Base-by-base conservation (phyloP, 371 early-diverging fungal genomes). In the Thermomucor indicae-seudaticae region DNA sequence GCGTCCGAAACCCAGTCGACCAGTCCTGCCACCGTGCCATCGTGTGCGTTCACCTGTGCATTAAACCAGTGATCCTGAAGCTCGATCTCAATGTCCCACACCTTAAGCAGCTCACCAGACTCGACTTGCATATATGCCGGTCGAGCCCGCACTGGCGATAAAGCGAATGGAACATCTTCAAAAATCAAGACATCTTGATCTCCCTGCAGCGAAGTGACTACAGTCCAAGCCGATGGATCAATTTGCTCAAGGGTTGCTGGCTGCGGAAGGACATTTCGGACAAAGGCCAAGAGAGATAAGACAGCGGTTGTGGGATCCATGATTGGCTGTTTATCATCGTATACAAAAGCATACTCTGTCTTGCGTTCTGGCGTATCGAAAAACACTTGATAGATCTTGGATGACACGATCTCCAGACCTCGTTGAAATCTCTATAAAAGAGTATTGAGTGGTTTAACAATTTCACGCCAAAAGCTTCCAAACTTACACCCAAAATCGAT, bases 1-100 rank as follows among this genome's bases (percentile, higher is more conserved):
- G n/a, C n/a, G 62, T 91, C 84, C 14, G 83, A 59, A 7, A 91
- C 91, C 96, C 96, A 97, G 71, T 95, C 93, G 12, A 92, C 67
- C 20, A 97, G 71, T 31, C 80, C 67, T 32, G 88, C 50, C 10
- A 95, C 73, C 49, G 84, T 67, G 32, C 89, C 88, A 47, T 75
- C 79, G 51, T 74, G 70, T 11, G 93, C 85, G 53, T 88, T 78
- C 32, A 97, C 79, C 43, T 91, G 91, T 11, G 84, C 90, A 55
- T 90, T 82, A 73, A 86, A 91, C 93, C 93, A 96, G 69, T 92
- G 83, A 59, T 92, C 87, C 45, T 84, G 72, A 71, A 94, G 75
- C 62, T 96, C 92, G n/a, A 92, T 69, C 51, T 91, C 81, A 48
- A 95, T 56, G 57, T 92, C 94, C 87, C 93, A 96, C 29, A 92